Conservation (phyloP, 805 yeast species). For the Sungouiella blattae region DNA sequence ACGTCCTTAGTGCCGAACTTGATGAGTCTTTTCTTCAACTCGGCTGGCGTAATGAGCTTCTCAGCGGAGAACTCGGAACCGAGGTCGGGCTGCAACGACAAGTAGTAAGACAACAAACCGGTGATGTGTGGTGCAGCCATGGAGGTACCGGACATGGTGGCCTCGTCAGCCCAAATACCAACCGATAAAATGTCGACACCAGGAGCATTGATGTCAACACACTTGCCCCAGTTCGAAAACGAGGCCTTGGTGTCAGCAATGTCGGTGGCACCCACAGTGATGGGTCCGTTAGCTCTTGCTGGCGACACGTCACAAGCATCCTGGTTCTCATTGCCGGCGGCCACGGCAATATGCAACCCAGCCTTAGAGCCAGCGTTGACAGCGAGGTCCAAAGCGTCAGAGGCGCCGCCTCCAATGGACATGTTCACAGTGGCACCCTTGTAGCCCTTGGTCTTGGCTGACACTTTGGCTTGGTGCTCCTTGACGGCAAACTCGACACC, state of each 20-base stretch:
- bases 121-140: slow-evolving; percentile 79
- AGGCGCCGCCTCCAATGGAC: slow-evolving; percentile 93
- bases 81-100: slow-evolving; percentile 25
- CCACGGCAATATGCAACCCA: slow-evolving; percentile 90
- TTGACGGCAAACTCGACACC: slow-evolving; percentile 85
- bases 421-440: slow-evolving; percentile 88
- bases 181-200: slow-evolving; percentile 80
- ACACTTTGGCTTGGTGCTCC: slow-evolving; percentile 54
- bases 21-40: slow-evolving; percentile 41
- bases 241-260: slow-evolving; percentile 86
- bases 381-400: slow-evolving; percentile 82
- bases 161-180: slow-evolving; percentile 13
- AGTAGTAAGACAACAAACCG: slow-evolving; percentile 56
- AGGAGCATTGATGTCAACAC: slow-evolving; percentile 97
- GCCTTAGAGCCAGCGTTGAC: slow-evolving; percentile 86
- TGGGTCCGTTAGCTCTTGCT: slow-evolving; percentile 77
- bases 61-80: slow-evolving; percentile 28
- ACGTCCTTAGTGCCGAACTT: slow-evolving; percentile 44
- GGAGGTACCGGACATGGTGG: slow-evolving; percentile 64
- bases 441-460: slow-evolving; percentile 57
- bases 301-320: slow-evolving; percentile 94
- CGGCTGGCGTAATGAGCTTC: slow-evolving; percentile 40
- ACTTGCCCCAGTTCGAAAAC: slow-evolving; percentile 92
- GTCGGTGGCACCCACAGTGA: slow-evolving; percentile 95
- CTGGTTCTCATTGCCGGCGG: slow-evolving; percentile 92